These are phyloP conservation scores for Capniomyces stellatus DNA, from an alignment of 371 early-diverging fungal genomes.

Conservation along the genomic window DNA sequence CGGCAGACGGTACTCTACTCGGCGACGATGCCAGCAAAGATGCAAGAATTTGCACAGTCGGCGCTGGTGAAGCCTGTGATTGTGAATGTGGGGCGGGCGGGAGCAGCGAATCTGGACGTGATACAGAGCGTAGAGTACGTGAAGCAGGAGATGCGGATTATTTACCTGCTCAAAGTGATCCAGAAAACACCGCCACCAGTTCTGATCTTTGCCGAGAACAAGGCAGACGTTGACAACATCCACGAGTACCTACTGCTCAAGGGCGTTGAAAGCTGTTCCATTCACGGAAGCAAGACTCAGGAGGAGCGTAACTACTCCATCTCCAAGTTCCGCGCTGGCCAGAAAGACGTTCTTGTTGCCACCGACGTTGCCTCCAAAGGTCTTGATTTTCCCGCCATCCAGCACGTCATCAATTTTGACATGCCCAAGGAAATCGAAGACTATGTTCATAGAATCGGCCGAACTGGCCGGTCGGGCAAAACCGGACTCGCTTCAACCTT, in stretches of 20 bases:
- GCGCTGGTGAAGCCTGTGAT: slow-evolving; percentile 79
- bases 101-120: slow-evolving; percentile 93
- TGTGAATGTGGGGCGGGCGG: slow-evolving; percentile 96
- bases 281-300: slow-evolving; percentile 97
- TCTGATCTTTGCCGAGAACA: slow-evolving; percentile 96
- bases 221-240: slow-evolving; percentile 98
- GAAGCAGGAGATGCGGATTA: slow-evolving; percentile 84
- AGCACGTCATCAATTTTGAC: slow-evolving; percentile 94
- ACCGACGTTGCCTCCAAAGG: slow-evolving; percentile 99
- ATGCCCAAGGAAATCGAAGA: slow-evolving; percentile 93
- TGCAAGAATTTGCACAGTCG: slow-evolving; percentile 81
- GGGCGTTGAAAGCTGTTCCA: slow-evolving; percentile 83
- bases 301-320: slow-evolving; percentile 90
- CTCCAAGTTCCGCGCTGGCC: slow-evolving; percentile 47
- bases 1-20: slow-evolving; percentile 88
- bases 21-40: slow-evolving; percentile 96
- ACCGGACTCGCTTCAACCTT: slow-evolving; percentile 94
- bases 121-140: slow-evolving; percentile 96
- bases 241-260: slow-evolving; percentile 84
- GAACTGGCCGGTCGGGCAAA: slow-evolving; percentile 96
- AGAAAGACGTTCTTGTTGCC: slow-evolving; percentile 75
- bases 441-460: slow-evolving; percentile 94
- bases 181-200: slow-evolving; percentile 93
- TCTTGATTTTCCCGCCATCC: slow-evolving; percentile 90
- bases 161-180: slow-evolving; percentile 75